Evolutionary conservation across 306 rosid genomes (phyloP).

Genomic region (Acacia crassicarpa): DNA sequence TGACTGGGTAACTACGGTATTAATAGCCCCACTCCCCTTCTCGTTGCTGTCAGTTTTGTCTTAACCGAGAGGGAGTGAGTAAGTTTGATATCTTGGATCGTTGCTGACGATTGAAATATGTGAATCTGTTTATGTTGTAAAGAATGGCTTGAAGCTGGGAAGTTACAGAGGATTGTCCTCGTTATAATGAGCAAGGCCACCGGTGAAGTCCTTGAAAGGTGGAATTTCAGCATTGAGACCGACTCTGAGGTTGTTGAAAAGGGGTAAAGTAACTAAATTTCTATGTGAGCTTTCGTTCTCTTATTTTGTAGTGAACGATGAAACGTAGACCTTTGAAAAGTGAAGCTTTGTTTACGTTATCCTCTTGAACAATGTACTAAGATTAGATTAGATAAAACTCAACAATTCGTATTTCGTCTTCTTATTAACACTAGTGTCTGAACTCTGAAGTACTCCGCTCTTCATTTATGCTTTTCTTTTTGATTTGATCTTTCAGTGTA

Average conservation of each 20-base stretch:
- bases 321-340: neutral
- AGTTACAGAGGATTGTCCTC: slow-evolving; percentile 91
- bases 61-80: neutral
- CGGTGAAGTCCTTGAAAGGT: slow-evolving; percentile 89
- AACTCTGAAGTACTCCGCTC: neutral
- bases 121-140: slow-evolving; percentile 32
- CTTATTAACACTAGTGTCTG: neutral
- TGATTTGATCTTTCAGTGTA: slow-evolving; percentile 38
- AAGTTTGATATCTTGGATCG: neutral
- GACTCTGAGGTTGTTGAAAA: slow-evolving; percentile 82
- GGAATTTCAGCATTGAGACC: slow-evolving; percentile 98
- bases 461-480: slow-evolving; percentile 9
- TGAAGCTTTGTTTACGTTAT: neutral
- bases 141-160: slow-evolving; percentile 99
- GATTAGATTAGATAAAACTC: neutral
- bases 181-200: slow-evolving; percentile 80
- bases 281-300: neutral
- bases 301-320: neutral
- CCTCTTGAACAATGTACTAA: neutral
- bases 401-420: neutral
- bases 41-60: neutral
- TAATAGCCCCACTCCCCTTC: neutral
- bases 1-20: neutral
- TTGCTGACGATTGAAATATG: slow-evolving; percentile 20
- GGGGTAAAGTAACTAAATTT: slow-evolving; percentile 48